Conservation (phyloP, 78 protist genomes). For the Emiliania huxleyi region DNA sequence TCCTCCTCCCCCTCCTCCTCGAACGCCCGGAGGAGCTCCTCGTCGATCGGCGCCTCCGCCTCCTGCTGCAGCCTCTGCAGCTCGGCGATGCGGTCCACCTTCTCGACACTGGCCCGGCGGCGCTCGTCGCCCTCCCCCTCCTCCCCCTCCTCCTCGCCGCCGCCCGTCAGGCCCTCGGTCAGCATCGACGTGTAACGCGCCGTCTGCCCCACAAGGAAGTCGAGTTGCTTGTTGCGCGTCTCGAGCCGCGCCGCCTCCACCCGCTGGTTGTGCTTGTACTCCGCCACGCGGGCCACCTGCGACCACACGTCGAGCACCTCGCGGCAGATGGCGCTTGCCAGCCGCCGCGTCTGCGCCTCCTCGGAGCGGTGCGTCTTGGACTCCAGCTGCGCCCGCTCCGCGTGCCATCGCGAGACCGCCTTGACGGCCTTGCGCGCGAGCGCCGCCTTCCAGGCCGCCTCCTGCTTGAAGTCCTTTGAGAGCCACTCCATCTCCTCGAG, state of each 20-base stretch:
- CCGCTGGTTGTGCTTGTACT: conserved; percentile 30
- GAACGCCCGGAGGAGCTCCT: not conserved
- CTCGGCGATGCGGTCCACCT: not conserved
- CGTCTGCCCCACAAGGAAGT: conserved; percentile 73
- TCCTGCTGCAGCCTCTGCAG: not conserved
- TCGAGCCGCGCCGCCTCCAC: not conserved
- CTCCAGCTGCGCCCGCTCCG: not conserved
- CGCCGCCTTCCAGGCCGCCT: conserved; percentile 48
- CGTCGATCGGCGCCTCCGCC: not conserved
- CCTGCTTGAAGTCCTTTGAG: conserved; percentile 66
- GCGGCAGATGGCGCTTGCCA: too few species aligned
- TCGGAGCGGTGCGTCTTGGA: too few species aligned
- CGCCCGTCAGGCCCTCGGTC: not conserved
- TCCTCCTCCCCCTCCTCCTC: not conserved
- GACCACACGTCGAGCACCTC: not conserved
- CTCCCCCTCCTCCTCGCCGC: not conserved
- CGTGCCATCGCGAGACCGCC: not conserved
- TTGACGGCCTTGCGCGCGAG: not conserved
- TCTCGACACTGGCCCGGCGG: not conserved
- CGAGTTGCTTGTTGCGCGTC: conserved; percentile 68
- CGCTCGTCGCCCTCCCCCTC: not conserved
- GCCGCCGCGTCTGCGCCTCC: not conserved
- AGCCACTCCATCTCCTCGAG: conserved; percentile 76
- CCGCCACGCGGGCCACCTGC: conserved; percentile 48
- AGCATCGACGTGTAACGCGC: conserved; percentile 50